Evolutionary conservation across 306 rosid genomes (phyloP).

Genomic region (Vigna unguiculata): DNA sequence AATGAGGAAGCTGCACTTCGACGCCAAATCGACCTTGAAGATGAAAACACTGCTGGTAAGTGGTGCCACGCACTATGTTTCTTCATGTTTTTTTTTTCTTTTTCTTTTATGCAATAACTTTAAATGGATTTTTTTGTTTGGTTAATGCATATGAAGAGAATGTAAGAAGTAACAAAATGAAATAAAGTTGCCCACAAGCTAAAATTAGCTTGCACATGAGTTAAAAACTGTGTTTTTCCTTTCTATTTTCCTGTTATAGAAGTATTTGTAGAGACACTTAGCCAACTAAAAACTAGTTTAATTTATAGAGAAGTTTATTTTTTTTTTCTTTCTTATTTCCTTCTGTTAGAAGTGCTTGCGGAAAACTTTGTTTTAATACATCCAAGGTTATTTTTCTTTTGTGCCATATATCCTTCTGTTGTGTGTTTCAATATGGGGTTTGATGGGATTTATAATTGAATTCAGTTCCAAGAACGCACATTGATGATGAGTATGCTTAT

Average conservation of each 20-base stretch:
- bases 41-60: conserved; percentile 67
- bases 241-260: too few relatives aligned
- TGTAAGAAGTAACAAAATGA: too few relatives aligned
- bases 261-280: too few relatives aligned
- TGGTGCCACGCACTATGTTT: conserved; percentile 44
- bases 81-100: background rate
- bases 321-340: too few relatives aligned
- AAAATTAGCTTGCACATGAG: too few relatives aligned
- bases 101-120: background rate
- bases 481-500: conserved; percentile 90
- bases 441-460: conserved; percentile 23
- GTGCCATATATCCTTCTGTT: background rate
- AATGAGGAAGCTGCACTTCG: conserved; percentile 92
- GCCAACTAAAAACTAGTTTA: too few relatives aligned
- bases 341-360: too few relatives aligned
- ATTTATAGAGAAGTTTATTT: too few relatives aligned
- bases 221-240: too few relatives aligned
- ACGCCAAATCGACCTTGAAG: conserved; percentile 83
- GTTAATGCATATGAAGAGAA: too few relatives aligned
- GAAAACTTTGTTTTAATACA: too few relatives aligned
- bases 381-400: background rate
- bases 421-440: conserved; percentile 12
- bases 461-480: conserved; percentile 78
- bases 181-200: too few relatives aligned
- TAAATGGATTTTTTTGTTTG: background rate